phyloP scores from a whole-genome alignment of 208 protist genomes.

The Trypanosoma avium region DNA sequence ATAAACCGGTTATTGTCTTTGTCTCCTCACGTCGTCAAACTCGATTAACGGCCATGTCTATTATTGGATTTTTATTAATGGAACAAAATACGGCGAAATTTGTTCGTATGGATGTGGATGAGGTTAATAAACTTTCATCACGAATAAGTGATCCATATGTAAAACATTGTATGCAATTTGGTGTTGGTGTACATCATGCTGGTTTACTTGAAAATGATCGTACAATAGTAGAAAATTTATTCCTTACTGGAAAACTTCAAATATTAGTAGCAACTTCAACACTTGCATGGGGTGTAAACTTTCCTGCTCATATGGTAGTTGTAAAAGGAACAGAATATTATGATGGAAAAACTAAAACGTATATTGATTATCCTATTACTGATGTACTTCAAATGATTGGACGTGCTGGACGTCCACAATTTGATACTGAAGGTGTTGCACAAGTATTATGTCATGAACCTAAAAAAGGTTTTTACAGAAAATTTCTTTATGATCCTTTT shows the following conservation, averaged over 20 bases:
- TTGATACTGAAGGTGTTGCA: slow-evolving; percentile 94
- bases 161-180: slow-evolving; percentile 97
- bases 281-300: slow-evolving; percentile 99
- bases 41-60: slow-evolving; percentile 97
- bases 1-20: slow-evolving; percentile 99
- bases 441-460: slow-evolving; percentile 97
- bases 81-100: slow-evolving; percentile 95
- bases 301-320: slow-evolving; percentile 99
- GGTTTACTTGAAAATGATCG: slow-evolving; percentile 90
- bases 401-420: slow-evolving; percentile 97
- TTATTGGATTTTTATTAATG: slow-evolving; percentile 94
- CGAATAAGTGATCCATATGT: slow-evolving; percentile 87
- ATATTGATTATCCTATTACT: slow-evolving; percentile 99
- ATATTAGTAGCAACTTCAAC: slow-evolving; percentile 99
- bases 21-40: slow-evolving; percentile 99
- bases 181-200: slow-evolving; percentile 99
- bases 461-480: slow-evolving; percentile 99
- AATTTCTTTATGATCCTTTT: slow-evolving; percentile 99
- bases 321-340: slow-evolving; percentile 99
- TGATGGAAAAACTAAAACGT: slow-evolving; percentile 96
- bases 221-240: slow-evolving; percentile 94
- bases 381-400: slow-evolving; percentile 99
- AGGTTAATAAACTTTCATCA: slow-evolving; percentile 78
- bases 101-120: slow-evolving; percentile 86
- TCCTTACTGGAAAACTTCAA: slow-evolving; percentile 93